These are phyloP conservation scores for Scutellaria minor DNA, from an alignment of 257 asterid genomes.

Conservation along the genomic window DNA sequence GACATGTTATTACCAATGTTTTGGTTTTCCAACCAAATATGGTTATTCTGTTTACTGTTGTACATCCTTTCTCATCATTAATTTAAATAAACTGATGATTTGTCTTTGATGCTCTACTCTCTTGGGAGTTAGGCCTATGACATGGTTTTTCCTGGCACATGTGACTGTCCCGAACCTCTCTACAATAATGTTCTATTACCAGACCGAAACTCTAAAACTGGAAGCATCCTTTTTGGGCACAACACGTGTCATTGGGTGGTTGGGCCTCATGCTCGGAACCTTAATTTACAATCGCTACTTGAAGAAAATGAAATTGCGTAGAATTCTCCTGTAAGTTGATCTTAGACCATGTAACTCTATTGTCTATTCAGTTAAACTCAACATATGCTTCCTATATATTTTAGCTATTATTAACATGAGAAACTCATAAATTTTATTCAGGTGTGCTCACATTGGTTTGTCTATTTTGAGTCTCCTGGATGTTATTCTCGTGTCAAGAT, in stretches of 20 bases:
- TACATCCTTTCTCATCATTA: neutral
- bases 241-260: slow-evolving; percentile 90
- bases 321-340: slow-evolving; percentile 78
- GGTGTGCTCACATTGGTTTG: slow-evolving; percentile 83
- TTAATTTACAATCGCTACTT: slow-evolving; percentile 72
- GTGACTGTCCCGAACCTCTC: slow-evolving; percentile 88
- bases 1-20: too few relatives aligned
- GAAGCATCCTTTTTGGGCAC: slow-evolving; percentile 96
- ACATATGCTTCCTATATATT: neutral
- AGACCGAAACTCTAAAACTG: slow-evolving; percentile 75
- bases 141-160: slow-evolving; percentile 94
- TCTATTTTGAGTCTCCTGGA: slow-evolving; percentile 66
- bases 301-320: slow-evolving; percentile 76
- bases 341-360: slow-evolving; percentile 18
- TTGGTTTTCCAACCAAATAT: too few relatives aligned
- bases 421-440: slow-evolving; percentile 40
- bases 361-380: neutral
- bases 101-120: slow-evolving; percentile 32
- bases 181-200: slow-evolving; percentile 90
- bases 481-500: slow-evolving; percentile 68
- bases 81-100: slow-evolving; percentile 37
- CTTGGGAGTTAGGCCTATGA: slow-evolving; percentile 78
- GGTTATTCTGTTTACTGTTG: neutral
- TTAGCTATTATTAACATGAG: neutral
- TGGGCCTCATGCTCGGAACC: slow-evolving; percentile 93